phyloP scores from a whole-genome alignment of 257 asterid species.

The Ajuga chamaepitys region DNA sequence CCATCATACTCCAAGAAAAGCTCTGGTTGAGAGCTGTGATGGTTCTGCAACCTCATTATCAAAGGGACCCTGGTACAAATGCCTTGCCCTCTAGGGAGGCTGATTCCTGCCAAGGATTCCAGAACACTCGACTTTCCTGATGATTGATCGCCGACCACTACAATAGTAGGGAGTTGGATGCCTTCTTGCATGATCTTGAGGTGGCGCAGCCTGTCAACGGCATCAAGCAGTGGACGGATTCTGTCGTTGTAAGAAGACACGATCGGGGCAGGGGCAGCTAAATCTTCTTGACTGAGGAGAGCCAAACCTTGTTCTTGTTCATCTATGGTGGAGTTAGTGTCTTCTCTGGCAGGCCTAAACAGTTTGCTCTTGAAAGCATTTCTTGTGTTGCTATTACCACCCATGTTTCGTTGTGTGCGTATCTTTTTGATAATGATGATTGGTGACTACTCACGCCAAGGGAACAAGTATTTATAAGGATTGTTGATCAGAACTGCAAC shows the following conservation, averaged over 20 bases:
- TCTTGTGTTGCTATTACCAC: neutral
- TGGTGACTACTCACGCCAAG: neutral
- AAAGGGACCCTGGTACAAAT: constrained; percentile 35
- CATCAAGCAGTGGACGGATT: constrained; percentile 25
- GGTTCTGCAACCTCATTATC: constrained; percentile 30
- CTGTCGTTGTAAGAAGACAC: constrained; percentile 23
- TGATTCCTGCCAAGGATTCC: constrained; percentile 41
- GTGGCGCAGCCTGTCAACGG: constrained; percentile 30
- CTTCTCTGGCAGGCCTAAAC: neutral
- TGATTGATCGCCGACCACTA: constrained; percentile 40
- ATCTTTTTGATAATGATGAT: neutral
- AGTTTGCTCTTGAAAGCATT: neutral
- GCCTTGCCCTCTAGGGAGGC: constrained; percentile 38
- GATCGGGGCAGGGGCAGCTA: constrained; percentile 26
- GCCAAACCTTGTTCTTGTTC: too few relatives aligned
- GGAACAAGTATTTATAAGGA: neutral
- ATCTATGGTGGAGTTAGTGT: too few relatives aligned
- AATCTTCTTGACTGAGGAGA: too few relatives aligned
- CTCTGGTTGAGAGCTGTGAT: neutral
- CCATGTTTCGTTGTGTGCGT: neutral
- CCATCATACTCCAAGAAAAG: constrained; percentile 17
- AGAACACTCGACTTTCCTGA: constrained; percentile 44
- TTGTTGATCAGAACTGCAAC: neutral
- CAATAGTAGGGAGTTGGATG: constrained; percentile 38
- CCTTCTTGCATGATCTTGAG: constrained; percentile 36